A percentile compares a stretch with the other conserved stretches of the same genome.
Conservation (phyloP, 1,139 yeast species). For the Geotrichum bryndzae region DNA sequence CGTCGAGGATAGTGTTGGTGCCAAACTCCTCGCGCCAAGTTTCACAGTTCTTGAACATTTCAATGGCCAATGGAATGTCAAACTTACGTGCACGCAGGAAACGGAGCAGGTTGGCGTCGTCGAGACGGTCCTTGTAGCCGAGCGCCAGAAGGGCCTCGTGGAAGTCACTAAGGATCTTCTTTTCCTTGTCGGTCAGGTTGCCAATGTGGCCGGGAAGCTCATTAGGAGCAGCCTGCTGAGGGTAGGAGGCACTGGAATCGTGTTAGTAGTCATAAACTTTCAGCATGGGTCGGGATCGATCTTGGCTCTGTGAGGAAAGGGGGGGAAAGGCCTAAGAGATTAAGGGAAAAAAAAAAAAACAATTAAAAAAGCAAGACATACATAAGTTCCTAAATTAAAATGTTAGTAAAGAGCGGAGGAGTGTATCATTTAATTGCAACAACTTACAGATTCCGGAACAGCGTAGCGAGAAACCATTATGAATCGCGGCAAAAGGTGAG, state of each 20-base stretch:
- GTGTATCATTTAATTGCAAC: background rate
- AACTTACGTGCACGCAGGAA: slow-evolving; percentile 94
- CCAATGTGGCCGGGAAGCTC: slow-evolving; percentile 78
- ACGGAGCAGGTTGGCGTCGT: slow-evolving; percentile 83
- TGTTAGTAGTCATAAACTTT: background rate
- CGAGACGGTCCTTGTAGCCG: slow-evolving; percentile 71
- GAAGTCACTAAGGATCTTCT: slow-evolving; percentile 51
- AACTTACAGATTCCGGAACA: slow-evolving; percentile 11
- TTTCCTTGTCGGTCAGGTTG: slow-evolving; percentile 64
- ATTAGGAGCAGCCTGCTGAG: slow-evolving; percentile 61
- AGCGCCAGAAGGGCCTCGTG: slow-evolving; percentile 51
- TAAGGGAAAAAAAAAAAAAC: too few relatives aligned
- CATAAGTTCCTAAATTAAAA: slow-evolving; percentile 11
- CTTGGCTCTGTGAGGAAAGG: background rate
- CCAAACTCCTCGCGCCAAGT: slow-evolving; percentile 87
- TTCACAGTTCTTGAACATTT: slow-evolving; percentile 84
- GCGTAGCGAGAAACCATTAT: slow-evolving; percentile 12
- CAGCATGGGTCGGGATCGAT: background rate
- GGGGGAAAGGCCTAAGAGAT: background rate
- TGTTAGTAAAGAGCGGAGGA: background rate
- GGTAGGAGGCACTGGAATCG: slow-evolving; percentile 41
- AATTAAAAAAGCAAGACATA: background rate
- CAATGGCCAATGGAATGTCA: slow-evolving; percentile 68
- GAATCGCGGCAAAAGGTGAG: background rate
- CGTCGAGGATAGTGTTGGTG: slow-evolving; percentile 75